Evolutionary conservation across 768 basidiomycete species (phyloP).

Genomic region (Pleurotus tuoliensis): DNA sequence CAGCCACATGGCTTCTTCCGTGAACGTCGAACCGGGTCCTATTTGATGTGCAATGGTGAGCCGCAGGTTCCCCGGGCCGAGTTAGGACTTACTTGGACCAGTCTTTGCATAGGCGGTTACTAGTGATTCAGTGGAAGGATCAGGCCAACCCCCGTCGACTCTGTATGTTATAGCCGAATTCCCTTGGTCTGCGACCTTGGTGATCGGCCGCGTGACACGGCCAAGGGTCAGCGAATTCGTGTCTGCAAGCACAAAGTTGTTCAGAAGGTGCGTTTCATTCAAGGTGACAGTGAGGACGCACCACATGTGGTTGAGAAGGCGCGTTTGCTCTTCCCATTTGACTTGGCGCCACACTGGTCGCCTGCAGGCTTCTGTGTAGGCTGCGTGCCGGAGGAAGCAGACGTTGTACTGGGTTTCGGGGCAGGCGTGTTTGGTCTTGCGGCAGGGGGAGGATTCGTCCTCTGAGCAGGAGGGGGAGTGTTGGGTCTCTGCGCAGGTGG

Average conservation of each 20-base stretch:
- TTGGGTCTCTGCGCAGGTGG: too few relatives aligned
- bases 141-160: not conserved
- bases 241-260: not conserved
- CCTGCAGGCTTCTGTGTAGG: too few relatives aligned
- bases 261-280: too few relatives aligned
- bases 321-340: not conserved
- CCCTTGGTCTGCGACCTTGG: not conserved
- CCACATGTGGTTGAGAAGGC: not conserved
- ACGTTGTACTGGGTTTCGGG: too few relatives aligned
- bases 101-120: slow-evolving; percentile 1
- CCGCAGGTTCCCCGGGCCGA: not conserved
- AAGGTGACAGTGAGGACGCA: not conserved
- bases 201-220: not conserved
- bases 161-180: not conserved
- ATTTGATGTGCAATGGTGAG: not conserved
- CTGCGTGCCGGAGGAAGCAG: too few relatives aligned
- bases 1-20: not conserved
- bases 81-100: not conserved
- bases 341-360: too few relatives aligned
- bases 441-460: too few relatives aligned
- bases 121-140: not conserved
- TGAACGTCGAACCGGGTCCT: not conserved
- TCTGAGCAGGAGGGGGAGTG: too few relatives aligned
- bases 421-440: too few relatives aligned
- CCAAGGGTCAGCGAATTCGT: not conserved